phyloP scores from a whole-genome alignment of 2,329 filamentous ascomycete genomes.

The Aspergillus niger region DNA sequence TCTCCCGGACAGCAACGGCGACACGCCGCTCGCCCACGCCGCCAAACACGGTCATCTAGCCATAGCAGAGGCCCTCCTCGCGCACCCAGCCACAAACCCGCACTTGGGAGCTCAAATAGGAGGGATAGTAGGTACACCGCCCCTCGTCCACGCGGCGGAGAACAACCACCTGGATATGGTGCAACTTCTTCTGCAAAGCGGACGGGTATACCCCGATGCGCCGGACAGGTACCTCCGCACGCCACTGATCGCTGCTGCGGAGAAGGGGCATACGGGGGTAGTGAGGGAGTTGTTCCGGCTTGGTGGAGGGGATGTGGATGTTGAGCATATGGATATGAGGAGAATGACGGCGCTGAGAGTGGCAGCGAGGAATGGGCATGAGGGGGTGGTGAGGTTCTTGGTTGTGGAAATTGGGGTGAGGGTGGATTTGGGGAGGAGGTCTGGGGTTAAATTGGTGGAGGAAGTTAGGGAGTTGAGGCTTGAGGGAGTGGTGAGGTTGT shows the following conservation, averaged over 20 bases:
- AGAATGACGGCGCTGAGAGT: too few species aligned
- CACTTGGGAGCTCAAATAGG: neutral
- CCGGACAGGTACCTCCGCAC: neutral
- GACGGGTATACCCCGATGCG: neutral
- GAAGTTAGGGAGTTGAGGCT: too few species aligned
- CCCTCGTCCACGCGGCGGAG: neutral
- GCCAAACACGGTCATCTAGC: neutral
- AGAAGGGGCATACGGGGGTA: too few species aligned
- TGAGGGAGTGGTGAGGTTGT: too few species aligned
- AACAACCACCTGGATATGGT: neutral
- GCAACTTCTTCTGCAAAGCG: neutral
- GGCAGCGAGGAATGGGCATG: neutral
- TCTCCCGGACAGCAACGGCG: neutral
- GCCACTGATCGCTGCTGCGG: neutral
- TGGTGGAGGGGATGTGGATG: too few species aligned
- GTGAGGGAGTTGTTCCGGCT: too few species aligned
- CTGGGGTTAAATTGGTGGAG: neutral
- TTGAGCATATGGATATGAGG: too few species aligned
- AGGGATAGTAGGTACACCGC: too few species aligned
- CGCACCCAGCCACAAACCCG: neutral
- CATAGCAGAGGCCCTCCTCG: neutral
- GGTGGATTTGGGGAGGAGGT: neutral
- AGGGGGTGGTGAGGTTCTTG: neutral
- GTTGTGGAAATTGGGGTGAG: neutral
- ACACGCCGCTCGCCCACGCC: neutral